These are phyloP conservation scores for Solanum pimpinellifolium DNA, from an alignment of 257 asterid species.

Conservation along the genomic window DNA sequence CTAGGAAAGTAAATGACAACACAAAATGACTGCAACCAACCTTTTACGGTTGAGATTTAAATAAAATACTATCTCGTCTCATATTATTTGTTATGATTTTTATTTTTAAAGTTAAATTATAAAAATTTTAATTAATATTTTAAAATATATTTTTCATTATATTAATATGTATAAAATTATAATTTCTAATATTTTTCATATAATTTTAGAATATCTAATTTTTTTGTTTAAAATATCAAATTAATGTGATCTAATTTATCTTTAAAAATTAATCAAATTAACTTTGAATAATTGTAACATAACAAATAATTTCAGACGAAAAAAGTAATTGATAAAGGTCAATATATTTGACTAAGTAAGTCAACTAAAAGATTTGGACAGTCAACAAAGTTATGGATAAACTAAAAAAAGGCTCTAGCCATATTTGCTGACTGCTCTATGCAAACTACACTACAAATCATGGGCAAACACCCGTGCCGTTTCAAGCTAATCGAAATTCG, in stretches of 20 bases:
- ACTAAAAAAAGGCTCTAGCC: not conserved
- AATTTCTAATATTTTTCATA: no score
- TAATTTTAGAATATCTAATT: no score
- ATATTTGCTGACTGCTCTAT: not conserved
- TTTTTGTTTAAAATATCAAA: no score
- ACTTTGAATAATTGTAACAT: rapidly evolving
- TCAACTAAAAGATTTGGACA: not conserved
- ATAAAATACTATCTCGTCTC: rapidly evolving
- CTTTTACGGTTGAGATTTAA: not conserved
- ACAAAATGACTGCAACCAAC: not conserved
- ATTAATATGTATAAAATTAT: no score
- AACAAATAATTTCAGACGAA: rapidly evolving
- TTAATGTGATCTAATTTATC: rapidly evolving
- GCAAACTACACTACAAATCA: not conserved
- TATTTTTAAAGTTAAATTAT: no score
- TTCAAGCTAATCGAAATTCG: rapidly evolving
- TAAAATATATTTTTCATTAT: no score
- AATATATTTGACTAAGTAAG: not conserved
- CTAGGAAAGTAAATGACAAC: not conserved
- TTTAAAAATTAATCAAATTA: no score
- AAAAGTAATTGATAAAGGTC: not conserved
- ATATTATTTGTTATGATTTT: no score
- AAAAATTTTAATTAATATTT: no score
- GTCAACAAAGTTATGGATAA: not conserved
- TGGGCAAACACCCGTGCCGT: not conserved